Evolutionary conservation across 1,284 basidiomycete species (phyloP).

Genomic region (Pseudozyma flocculosa): DNA sequence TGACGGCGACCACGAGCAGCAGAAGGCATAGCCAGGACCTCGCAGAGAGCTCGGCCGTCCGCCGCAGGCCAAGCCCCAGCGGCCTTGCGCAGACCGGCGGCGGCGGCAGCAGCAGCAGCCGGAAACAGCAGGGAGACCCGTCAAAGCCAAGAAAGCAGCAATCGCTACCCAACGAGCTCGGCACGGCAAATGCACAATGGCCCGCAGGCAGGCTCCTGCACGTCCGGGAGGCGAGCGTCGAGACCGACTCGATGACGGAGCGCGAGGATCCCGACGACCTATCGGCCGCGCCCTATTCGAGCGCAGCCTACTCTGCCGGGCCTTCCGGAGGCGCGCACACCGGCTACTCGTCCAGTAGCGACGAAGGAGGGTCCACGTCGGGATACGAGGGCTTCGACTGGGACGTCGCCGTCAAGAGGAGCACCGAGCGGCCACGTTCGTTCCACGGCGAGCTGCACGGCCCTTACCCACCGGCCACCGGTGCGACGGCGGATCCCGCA

Average conservation of each 20-base stretch:
- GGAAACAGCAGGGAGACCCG: conserved; percentile 20
- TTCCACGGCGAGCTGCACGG: conserved; percentile 6
- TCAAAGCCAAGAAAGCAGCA: not conserved
- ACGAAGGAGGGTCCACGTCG: conserved; percentile 25
- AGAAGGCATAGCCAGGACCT: not conserved
- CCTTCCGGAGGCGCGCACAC: conserved; percentile 23
- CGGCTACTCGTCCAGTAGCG: conserved; percentile 27
- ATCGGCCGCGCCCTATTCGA: conserved; percentile 24
- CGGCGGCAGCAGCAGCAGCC: too few relatives aligned
- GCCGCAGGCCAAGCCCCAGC: not conserved
- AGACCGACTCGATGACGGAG: conserved; percentile 1
- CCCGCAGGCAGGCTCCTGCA: not conserved
- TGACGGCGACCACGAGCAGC: conserved; percentile 1
- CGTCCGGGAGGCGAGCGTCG: not conserved
- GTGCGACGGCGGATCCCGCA: too few relatives aligned
- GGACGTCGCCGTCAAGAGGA: conserved; percentile 30
- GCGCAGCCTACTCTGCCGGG: conserved; percentile 37
- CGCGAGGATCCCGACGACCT: conserved; percentile 7
- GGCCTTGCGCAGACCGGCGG: conserved; percentile 17
- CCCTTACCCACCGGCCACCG: conserved; percentile 1
- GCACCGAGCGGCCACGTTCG: conserved; percentile 19
- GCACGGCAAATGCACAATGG: not conserved
- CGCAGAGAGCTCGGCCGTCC: not conserved
- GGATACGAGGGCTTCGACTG: conserved; percentile 40
- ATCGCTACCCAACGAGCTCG: not conserved